Percentiles rank a stretch among this genome's conserved stretches.
These are phyloP conservation scores for Monosporascus sp. DNA, from an alignment of 2,329 filamentous ascomycete genomes.

Conservation along the genomic window DNA sequence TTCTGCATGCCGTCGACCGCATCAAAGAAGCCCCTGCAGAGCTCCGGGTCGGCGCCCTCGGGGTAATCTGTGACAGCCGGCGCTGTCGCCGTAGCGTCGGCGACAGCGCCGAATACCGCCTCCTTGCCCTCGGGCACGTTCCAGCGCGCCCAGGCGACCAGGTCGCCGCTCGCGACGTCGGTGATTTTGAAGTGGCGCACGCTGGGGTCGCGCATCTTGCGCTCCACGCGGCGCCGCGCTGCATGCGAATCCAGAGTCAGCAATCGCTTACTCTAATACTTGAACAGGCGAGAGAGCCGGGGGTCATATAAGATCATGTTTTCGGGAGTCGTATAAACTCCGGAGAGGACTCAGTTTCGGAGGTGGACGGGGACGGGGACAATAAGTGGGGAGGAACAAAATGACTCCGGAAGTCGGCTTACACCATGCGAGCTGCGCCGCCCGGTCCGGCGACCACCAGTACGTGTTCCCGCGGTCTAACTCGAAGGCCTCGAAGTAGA, in stretches of 20 bases:
- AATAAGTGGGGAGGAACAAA: no score
- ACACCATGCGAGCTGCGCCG: slow-evolving; percentile 21
- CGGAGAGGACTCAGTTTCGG: no score
- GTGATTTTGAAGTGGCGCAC: slow-evolving; percentile 28
- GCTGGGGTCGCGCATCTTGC: slow-evolving; percentile 21
- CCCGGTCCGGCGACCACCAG: slow-evolving; percentile 23
- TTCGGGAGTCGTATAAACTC: no score
- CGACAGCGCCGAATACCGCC: slow-evolving; percentile 12
- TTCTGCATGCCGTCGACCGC: slow-evolving; percentile 18
- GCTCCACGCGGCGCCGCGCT: slow-evolving; percentile 19
- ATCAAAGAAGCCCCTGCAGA: slow-evolving; percentile 24
- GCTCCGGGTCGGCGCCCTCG: slow-evolving; percentile 22
- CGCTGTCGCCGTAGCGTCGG: slow-evolving; percentile 5
- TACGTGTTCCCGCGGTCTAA: slow-evolving; percentile 18
- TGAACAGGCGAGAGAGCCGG: no score
- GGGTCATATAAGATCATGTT: no score
- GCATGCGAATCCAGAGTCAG: no score
- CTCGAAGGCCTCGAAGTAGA: slow-evolving; percentile 23
- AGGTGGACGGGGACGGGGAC: no score
- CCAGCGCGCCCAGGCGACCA: slow-evolving; percentile 30
- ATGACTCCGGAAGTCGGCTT: no score
- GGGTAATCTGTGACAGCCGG: slow-evolving; percentile 17
- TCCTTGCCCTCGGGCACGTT: slow-evolving; percentile 25
- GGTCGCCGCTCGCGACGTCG: slow-evolving; percentile 18
- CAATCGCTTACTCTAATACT: no score